Evolutionary conservation across 306 rosid species (phyloP), one percentile per base, ranked within the genome.

Genomic region (Acacia crassicarpa): DNA sequence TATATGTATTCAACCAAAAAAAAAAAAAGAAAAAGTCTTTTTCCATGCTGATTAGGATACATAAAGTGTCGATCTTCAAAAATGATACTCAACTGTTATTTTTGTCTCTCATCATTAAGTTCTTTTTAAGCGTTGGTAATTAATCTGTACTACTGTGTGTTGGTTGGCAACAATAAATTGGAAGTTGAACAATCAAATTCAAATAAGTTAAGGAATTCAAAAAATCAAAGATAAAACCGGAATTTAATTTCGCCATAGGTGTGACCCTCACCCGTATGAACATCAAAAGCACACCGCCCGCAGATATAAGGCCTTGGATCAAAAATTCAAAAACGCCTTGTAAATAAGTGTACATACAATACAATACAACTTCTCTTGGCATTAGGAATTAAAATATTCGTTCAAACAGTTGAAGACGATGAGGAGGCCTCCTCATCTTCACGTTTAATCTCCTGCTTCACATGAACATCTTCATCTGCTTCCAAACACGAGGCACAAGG

Each of bases 401-500:
- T 82, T 72, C 72, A 75, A 65, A 75, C 84, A 40, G 14, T 58
- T 15, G 54, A 43, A 71, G 59, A 91, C 63, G 89, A 48, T 48
- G 53, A 89, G 4, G 87, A 81, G 38, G 49, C 81, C 13, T 70
- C 81, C 9, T 70, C 74, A 13, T 76, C 85, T 76, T 84, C 78
- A 20, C 63, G 78, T 8, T 40, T 54, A 71, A 49, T 87, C 56
- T 78, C 82, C 10, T 78, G 86, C 61, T 89, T 83, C 11, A 67
- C 70, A 19, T 53, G 74, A 54, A 23, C 74, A 38, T 83, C 76
- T 14, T 83, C 80, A 62, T 85, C 89, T 0, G 48, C 78, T 78
- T 79, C 91, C 11, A 82, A 3, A 15, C 87, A 94, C 1, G 87
- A 84, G 11, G 81, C 78, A 68, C 84, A 84, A 33, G 56, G 86